Conservation (phyloP, 164 flowering plant genomes). For the Nymphaea thermarum region DNA sequence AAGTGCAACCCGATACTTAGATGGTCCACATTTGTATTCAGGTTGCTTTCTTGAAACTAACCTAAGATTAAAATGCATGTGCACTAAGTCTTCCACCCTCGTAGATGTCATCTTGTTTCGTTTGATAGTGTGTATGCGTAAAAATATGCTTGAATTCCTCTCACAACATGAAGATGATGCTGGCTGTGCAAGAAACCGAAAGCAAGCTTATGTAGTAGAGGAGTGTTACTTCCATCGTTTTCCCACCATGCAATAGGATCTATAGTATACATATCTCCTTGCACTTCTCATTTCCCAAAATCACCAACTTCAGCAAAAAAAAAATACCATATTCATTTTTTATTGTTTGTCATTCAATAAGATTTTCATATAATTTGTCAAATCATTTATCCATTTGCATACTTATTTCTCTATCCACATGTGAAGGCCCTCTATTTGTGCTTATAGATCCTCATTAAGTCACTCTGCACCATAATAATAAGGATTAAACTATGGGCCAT, state of each 20-base stretch:
- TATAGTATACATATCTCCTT: neutral
- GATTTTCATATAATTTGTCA: neutral
- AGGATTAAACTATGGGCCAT: neutral
- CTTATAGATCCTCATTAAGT: neutral
- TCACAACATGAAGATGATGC: neutral
- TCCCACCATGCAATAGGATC: neutral
- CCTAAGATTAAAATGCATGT: neutral
- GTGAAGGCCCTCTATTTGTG: neutral
- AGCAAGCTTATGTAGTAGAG: neutral
- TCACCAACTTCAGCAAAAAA: neutral
- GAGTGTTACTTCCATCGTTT: neutral
- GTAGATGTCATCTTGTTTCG: neutral
- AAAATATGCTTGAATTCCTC: neutral
- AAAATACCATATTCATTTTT: neutral
- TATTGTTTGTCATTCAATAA: neutral
- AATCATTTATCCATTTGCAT: neutral
- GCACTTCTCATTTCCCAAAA: neutral
- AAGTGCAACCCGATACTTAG: neutral
- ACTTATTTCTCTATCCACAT: neutral
- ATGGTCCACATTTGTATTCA: neutral
- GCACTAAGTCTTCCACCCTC: neutral
- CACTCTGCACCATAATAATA: neutral
- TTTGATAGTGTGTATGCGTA: neutral
- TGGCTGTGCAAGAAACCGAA: neutral
- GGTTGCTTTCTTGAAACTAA: neutral